Evolutionary conservation across 331 rosid genomes (phyloP).

Genomic region (Quercus tomentella): DNA sequence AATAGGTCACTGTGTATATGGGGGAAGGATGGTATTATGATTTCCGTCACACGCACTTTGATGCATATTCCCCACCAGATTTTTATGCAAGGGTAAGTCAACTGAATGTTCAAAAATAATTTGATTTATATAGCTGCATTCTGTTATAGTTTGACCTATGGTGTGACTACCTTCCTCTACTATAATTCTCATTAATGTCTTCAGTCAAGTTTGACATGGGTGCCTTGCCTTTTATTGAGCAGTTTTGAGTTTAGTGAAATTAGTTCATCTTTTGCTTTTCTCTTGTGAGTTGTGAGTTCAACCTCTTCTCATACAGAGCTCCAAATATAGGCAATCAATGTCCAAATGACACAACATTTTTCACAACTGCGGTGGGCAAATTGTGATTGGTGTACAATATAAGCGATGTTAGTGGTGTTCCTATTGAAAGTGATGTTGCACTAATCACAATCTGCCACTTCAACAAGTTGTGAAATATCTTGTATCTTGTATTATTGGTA

Average conservation of each 20-base stretch:
- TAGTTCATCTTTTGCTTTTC: background rate
- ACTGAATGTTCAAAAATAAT: background rate
- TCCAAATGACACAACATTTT: too few species aligned
- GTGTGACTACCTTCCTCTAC: background rate
- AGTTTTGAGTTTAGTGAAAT: background rate
- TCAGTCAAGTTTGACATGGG: background rate
- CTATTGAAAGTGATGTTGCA: too few species aligned
- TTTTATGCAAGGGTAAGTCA: constrained; percentile 86
- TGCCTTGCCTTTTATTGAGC: background rate
- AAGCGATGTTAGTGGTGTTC: too few species aligned
- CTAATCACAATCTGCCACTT: too few species aligned
- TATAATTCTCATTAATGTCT: background rate
- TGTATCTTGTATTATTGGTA: too few species aligned
- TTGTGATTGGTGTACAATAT: too few species aligned
- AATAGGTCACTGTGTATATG: constrained; percentile 82
- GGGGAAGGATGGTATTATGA: constrained; percentile 99
- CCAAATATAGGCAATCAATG: too few species aligned
- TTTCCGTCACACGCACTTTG: constrained; percentile 79
- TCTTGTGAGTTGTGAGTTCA: too few species aligned
- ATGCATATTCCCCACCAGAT: constrained; percentile 94
- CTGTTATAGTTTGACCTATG: background rate
- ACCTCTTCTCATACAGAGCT: too few species aligned
- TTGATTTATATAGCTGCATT: background rate
- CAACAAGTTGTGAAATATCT: too few species aligned
- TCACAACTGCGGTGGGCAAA: too few species aligned